These are phyloP conservation scores for Oxyria digyna DNA, from an alignment of 148 eudicot species.

Conservation along the genomic window DNA sequence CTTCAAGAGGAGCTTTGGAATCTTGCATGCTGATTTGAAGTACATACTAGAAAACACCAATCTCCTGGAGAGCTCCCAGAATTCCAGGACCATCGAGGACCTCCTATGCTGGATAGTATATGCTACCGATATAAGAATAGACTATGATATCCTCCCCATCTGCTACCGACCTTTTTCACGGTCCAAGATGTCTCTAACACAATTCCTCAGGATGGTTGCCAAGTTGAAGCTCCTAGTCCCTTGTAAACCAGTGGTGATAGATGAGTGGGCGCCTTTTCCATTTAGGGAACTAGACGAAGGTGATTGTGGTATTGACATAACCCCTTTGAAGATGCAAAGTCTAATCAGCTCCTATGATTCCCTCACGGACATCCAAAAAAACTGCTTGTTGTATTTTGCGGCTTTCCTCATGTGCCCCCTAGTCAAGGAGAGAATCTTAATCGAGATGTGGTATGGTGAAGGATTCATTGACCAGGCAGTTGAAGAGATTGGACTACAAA, in stretches of 20 bases:
- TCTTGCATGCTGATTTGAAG: background rate
- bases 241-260: background rate
- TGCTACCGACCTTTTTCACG: too few relatives aligned
- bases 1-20: background rate
- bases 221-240: slow-evolving; percentile 1
- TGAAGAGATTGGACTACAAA: background rate
- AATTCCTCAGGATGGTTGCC: background rate
- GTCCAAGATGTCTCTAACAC: background rate
- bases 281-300: background rate
- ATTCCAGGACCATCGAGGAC: background rate
- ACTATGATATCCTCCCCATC: too few relatives aligned
- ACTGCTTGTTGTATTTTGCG: too few relatives aligned
- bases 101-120: background rate
- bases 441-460: slow-evolving; percentile 15
- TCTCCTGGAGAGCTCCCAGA: background rate
- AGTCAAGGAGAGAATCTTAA: background rate
- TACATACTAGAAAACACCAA: background rate
- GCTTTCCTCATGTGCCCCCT: background rate
- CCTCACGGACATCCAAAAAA: background rate
- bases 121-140: background rate
- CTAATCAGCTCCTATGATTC: background rate
- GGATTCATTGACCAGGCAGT: slow-evolving; percentile 17
- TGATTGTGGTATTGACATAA: background rate
- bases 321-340: too few relatives aligned
- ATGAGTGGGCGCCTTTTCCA: background rate